Evolutionary conservation across 257 asterid genomes (phyloP), one percentile per base, ranked within the genome.

Genomic region (Rehmannia glutinosa): DNA sequence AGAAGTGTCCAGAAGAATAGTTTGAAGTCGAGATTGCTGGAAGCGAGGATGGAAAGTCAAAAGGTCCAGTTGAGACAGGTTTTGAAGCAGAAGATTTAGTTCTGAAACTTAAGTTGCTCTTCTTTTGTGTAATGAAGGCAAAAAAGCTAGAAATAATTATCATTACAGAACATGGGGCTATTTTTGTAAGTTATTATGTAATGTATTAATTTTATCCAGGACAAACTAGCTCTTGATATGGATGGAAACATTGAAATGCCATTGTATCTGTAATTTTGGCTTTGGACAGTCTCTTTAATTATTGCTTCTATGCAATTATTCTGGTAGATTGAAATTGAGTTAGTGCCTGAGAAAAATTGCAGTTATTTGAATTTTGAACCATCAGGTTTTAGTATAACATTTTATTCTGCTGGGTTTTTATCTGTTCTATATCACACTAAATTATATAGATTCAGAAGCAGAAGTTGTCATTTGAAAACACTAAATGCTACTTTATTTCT

Each of bases 61-160:
- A 94, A 91, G 83, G 61, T 94, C 75, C 99, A 90, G 85, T 64
- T 94, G 71, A 81, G 95, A 67, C 99, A 94, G 70, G 99, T 91
- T 62, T 62, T 94, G 79, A 88, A 91, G 83, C 99, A 88, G 69
- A 88, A 94, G 84, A 82, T 85, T 43, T 87, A 75, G 78, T 11
- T 6, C 19, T 2, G 35, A 51, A 51, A 12, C 0, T 23, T 51
- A n/a, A n/a, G n/a, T n/a, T n/a, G n/a, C n/a, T n/a, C n/a, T n/a
- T n/a, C n/a, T n/a, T n/a, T n/a, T n/a, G n/a, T n/a, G n/a, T n/a
- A n/a, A n/a, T n/a, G n/a, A n/a, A n/a, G n/a, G n/a, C n/a, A n/a
- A n/a, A n/a, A n/a, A n/a, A n/a, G n/a, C n/a, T n/a, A n/a, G 32
- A 25, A 51, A 25, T 51, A 51, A 51, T 23, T 51, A 5, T 11